phyloP scores from a whole-genome alignment of 192 early-diverging fungal species.

The Coemansia sp. region DNA sequence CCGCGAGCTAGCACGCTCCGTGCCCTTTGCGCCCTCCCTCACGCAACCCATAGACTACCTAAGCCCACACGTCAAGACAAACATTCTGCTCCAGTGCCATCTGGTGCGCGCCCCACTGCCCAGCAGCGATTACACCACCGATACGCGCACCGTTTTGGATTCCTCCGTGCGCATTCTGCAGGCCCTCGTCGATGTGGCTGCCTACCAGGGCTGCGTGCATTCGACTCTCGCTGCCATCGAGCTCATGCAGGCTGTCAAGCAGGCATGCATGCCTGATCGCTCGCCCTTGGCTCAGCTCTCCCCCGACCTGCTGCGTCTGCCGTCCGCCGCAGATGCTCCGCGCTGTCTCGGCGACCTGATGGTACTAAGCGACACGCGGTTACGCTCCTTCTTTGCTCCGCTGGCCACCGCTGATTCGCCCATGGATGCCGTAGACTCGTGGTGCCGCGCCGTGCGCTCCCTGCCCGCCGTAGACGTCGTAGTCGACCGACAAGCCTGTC shows the following conservation, averaged over 20 bases:
- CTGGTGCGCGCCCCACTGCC: constrained; percentile 77
- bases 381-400: too few relatives aligned
- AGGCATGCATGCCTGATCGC: constrained; percentile 77
- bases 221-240: constrained; percentile 73
- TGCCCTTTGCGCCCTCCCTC: constrained; percentile 63
- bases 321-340: neutral
- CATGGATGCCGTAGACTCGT: too few relatives aligned
- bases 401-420: too few relatives aligned
- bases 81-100: constrained; percentile 87
- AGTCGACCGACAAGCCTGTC: neutral
- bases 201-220: constrained; percentile 61
- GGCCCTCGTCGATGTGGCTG: constrained; percentile 92
- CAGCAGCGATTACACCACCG: constrained; percentile 87
- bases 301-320: constrained; percentile 36
- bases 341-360: neutral
- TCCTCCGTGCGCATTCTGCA: constrained; percentile 87
- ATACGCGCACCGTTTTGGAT: constrained; percentile 87
- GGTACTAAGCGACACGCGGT: too few relatives aligned
- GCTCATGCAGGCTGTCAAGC: constrained; percentile 90
- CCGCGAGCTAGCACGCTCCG: constrained; percentile 68
- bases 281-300: constrained; percentile 67
- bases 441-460: too few relatives aligned
- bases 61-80: constrained; percentile 88
- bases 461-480: too few relatives aligned
- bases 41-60: constrained; percentile 58